These are phyloP conservation scores for Jatropha multifida DNA, from an alignment of 441 rosid species.

Conservation along the genomic window DNA sequence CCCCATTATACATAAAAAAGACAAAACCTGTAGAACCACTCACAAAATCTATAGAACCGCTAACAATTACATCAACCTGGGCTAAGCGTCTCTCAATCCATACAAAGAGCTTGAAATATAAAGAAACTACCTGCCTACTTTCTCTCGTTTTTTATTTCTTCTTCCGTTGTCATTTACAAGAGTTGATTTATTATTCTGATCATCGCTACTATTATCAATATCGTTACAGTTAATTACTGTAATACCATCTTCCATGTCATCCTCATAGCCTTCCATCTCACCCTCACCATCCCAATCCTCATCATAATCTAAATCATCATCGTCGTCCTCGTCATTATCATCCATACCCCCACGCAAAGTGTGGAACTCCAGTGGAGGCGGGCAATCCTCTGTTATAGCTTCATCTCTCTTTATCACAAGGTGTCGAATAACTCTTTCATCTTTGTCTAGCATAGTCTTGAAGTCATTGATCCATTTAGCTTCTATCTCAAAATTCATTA, in stretches of 20 bases:
- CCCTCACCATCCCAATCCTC: slow-evolving; percentile 33
- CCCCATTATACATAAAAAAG: too few relatives aligned
- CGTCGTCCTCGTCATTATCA: slow-evolving; percentile 44
- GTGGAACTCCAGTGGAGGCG: slow-evolving; percentile 87
- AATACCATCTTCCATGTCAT: slow-evolving; percentile 39
- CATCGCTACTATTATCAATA: slow-evolving; percentile 31
- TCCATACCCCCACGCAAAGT: slow-evolving; percentile 43
- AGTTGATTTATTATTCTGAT: slow-evolving; percentile 19
- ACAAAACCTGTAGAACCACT: too few relatives aligned
- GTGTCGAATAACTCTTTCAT: slow-evolving; percentile 84
- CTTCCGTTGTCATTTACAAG: slow-evolving; percentile 22
- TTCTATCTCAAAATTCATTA: slow-evolving; percentile 92
- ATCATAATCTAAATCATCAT: slow-evolving; percentile 37
- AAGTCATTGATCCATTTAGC: slow-evolving; percentile 79
- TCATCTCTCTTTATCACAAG: slow-evolving; percentile 79
- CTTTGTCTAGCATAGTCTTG: slow-evolving; percentile 72
- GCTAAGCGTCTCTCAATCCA: slow-evolving; percentile 16
- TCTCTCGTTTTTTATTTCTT: slow-evolving; percentile 28
- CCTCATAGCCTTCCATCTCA: slow-evolving; percentile 37
- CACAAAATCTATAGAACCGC: too few relatives aligned
- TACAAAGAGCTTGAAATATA: background rate
- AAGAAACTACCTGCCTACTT: slow-evolving; percentile 22
- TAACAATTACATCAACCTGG: slow-evolving; percentile 13
- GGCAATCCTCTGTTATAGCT: slow-evolving; percentile 70
- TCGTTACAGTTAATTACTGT: slow-evolving; percentile 27